phyloP scores from a whole-genome alignment of 805 yeast genomes.

The Maudiozyma serrabonitensis region DNA sequence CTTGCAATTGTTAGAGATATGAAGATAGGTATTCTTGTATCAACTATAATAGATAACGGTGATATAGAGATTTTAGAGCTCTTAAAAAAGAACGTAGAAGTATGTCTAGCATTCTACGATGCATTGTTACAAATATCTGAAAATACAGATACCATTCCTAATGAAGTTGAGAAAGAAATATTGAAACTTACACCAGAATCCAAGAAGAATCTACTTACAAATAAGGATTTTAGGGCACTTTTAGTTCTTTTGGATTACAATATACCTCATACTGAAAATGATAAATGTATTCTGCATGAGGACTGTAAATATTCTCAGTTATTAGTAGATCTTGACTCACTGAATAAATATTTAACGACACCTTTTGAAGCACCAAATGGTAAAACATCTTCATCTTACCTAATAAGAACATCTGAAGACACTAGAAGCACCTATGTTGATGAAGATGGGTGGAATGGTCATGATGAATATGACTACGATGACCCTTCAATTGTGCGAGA shows the following conservation, averaged over 20 bases:
- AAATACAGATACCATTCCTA: neutral
- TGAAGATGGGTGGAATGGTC: constrained; percentile 17
- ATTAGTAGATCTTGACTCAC: constrained; percentile 6
- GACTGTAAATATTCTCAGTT: constrained; percentile 8
- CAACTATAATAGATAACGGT: constrained; percentile 27
- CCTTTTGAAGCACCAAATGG: constrained; percentile 26
- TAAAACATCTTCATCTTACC: constrained; percentile 18
- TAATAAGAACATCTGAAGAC: constrained; percentile 12
- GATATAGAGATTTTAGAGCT: constrained; percentile 16
- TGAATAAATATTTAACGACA: constrained; percentile 15
- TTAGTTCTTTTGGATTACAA: constrained; percentile 16
- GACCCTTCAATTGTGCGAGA: constrained; percentile 16
- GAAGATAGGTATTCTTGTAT: constrained; percentile 26
- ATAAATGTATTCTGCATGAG: constrained; percentile 16
- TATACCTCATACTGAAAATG: constrained; percentile 13
- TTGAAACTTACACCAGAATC: constrained; percentile 4
- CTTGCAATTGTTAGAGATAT: constrained; percentile 15
- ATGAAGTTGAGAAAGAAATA: constrained; percentile 3
- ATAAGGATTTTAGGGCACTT: constrained; percentile 23
- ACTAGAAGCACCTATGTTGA: neutral
- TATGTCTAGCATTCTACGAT: constrained; percentile 10
- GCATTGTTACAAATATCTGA: neutral
- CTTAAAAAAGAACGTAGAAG: constrained; percentile 14
- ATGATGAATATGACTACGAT: constrained; percentile 15
- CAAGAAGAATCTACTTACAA: constrained; percentile 11